Conservation (phyloP, 23 red algal species). For the Gracilaria domingensis region DNA sequence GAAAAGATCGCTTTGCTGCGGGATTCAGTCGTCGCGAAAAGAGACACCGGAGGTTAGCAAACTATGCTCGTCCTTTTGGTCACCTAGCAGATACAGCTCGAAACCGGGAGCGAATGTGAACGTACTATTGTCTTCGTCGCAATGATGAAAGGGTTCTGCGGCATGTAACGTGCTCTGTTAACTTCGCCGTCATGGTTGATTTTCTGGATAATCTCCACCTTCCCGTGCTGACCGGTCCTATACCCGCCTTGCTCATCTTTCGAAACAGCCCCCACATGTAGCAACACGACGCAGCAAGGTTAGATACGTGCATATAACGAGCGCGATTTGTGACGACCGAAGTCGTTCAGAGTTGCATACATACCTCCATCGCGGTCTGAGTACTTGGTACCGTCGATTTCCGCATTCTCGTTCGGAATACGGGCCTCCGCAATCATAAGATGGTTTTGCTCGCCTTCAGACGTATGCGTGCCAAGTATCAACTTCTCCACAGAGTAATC, state of each 20-base stretch:
- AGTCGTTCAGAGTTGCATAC: neutral
- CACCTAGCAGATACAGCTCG: neutral
- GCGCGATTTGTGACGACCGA: neutral
- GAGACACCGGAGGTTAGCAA: slow-evolving; percentile 9
- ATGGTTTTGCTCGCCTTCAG: slow-evolving; percentile 94
- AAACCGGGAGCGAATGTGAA: neutral
- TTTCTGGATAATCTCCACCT: slow-evolving; percentile 94
- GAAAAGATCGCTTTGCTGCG: slow-evolving; percentile 73
- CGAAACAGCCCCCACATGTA: neutral
- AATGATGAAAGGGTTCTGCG: slow-evolving; percentile 95
- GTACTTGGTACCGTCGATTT: slow-evolving; percentile 85
- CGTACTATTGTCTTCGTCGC: slow-evolving; percentile 93
- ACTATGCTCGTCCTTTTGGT: too few relatives aligned
- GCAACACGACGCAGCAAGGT: neutral
- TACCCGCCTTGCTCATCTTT: slow-evolving; percentile 83
- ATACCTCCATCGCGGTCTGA: slow-evolving; percentile 66
- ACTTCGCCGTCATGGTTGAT: slow-evolving; percentile 99
- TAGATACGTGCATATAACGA: neutral
- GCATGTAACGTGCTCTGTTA: slow-evolving; percentile 98
- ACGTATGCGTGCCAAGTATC: slow-evolving; percentile 97
- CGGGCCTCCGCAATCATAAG: slow-evolving; percentile 95
- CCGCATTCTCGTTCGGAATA: slow-evolving; percentile 84
- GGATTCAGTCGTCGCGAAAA: neutral
- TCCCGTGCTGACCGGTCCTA: slow-evolving; percentile 75
- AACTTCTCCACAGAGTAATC: slow-evolving; percentile 88